Base-by-base conservation (phyloP, 441 rosid genomes). In the Erodium chrysanthum region DNA sequence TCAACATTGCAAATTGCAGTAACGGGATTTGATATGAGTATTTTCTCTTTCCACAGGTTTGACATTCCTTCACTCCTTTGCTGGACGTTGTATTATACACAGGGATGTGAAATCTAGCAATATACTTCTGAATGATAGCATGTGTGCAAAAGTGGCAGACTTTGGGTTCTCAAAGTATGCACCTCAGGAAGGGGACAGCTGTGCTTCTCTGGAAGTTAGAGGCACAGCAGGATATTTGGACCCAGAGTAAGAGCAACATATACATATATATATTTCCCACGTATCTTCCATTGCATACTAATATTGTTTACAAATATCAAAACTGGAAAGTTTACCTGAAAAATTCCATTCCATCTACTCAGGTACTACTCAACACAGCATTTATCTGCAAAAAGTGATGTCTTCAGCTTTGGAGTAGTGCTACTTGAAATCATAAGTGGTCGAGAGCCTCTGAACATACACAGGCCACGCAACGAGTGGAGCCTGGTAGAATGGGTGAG, bases 401-500 rank as follows among this genome's bases (percentile, higher is more conserved):
- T 86, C 77, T 88, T 84, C 71, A 86, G 95, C 82, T 88, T 85
- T 61, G 91, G 90, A 33, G 91, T 86, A 27, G 91, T 86, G 75
- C 82, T 88, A 25, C 90, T 88, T 5, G 88, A 88, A 76, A 88
- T 86, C 29, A 77, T 86, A 46, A 85, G 90, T 17, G 90, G 91
- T 22, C 78, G 88, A 67, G 95, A 86, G 77, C 95, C 95, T 74
- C 86, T 88, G 64, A 84, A 88, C 76, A 74, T 85, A 73, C 83
- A 81, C 21, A 80, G 95, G 83, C 90, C 91, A 6, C 79, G 83
- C 31, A 80, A 80, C 3, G 91, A 86, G 67, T 85, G 91, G 95
- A 88, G 91, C 77, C 80, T 88, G 77, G 87, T 88, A 60, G 95
- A 88, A 86, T 88, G 91, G 95, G 95, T 86, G 84, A 21, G 69